These are phyloP conservation scores for Colletotrichum camelliae DNA, from an alignment of 2,329 filamentous ascomycete species.

Conservation along the genomic window DNA sequence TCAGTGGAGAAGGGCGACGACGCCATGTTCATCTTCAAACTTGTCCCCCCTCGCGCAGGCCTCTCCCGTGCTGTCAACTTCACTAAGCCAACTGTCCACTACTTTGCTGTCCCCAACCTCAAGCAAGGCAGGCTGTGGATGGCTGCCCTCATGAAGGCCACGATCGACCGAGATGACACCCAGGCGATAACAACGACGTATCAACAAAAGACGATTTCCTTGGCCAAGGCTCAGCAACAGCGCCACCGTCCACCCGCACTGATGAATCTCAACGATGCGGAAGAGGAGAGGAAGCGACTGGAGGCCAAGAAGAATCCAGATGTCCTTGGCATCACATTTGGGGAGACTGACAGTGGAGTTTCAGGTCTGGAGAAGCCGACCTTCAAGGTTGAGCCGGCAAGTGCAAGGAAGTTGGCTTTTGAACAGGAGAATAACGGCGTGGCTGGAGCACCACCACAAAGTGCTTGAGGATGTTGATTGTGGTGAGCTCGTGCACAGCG, in stretches of 20 bases:
- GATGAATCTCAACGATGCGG: constrained; percentile 62
- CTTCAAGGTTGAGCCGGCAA: constrained; percentile 36
- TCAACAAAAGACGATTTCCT: constrained; percentile 94
- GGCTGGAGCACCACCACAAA: constrained; percentile 29
- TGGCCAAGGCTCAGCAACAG: constrained; percentile 86
- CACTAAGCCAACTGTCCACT: constrained; percentile 96
- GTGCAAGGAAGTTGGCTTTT: constrained; percentile 25
- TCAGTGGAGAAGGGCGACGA: constrained; percentile 59
- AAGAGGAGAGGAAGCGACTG: constrained; percentile 29
- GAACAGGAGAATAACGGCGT: constrained; percentile 31
- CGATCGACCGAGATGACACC: constrained; percentile 88
- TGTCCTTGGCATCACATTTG: constrained; percentile 47
- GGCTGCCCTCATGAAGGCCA: constrained; percentile 98
- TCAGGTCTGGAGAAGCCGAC: constrained; percentile 46
- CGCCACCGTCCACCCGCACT: constrained; percentile 88
- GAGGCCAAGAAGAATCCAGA: constrained; percentile 34
- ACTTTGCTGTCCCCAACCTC: constrained; percentile 93
- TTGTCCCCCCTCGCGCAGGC: constrained; percentile 87
- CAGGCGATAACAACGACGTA: constrained; percentile 88
- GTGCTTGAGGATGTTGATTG: constrained; percentile 28
- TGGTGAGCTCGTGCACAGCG: not conserved
- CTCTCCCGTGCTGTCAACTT: constrained; percentile 93
- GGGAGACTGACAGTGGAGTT: constrained; percentile 47
- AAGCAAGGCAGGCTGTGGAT: constrained; percentile 94
- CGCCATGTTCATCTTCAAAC: constrained; percentile 96